These are phyloP conservation scores for Rhizopus sp. DNA, from an alignment of 371 early-diverging fungal genomes.

Conservation along the genomic window DNA sequence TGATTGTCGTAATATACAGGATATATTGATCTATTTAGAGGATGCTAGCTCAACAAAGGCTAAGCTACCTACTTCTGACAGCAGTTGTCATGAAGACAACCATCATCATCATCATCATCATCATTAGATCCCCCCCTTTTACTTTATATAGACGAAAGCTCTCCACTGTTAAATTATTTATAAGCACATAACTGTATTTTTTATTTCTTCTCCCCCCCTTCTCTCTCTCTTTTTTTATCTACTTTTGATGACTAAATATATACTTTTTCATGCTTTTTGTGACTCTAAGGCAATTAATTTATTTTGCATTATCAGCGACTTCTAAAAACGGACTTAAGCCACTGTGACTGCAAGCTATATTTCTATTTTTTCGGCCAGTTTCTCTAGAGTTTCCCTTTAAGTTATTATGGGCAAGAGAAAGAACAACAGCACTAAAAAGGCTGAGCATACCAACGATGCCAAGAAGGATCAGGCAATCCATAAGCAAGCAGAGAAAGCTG, in stretches of 20 bases:
- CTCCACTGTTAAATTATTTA: too few relatives aligned
- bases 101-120: slow-evolving; percentile 10
- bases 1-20: slow-evolving; percentile 37
- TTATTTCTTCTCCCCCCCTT: too few relatives aligned
- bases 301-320: too few relatives aligned
- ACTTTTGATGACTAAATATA: too few relatives aligned
- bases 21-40: slow-evolving; percentile 40
- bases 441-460: not conserved
- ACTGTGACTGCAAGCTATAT: not conserved
- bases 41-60: not conserved
- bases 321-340: not conserved
- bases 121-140: slow-evolving; percentile 4
- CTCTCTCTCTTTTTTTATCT: too few relatives aligned
- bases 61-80: not conserved
- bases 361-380: not conserved
- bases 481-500: not conserved
- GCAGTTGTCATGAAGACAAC: not conserved
- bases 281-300: too few relatives aligned
- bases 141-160: too few relatives aligned
- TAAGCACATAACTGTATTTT: too few relatives aligned
- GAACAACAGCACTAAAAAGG: not conserved
- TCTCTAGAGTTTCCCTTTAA: not conserved
- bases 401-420: not conserved
- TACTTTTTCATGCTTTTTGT: too few relatives aligned
- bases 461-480: not conserved